These are phyloP conservation scores for Chloropicon primus DNA, from an alignment of 139 green algal genomes.

Conservation along the genomic window DNA sequence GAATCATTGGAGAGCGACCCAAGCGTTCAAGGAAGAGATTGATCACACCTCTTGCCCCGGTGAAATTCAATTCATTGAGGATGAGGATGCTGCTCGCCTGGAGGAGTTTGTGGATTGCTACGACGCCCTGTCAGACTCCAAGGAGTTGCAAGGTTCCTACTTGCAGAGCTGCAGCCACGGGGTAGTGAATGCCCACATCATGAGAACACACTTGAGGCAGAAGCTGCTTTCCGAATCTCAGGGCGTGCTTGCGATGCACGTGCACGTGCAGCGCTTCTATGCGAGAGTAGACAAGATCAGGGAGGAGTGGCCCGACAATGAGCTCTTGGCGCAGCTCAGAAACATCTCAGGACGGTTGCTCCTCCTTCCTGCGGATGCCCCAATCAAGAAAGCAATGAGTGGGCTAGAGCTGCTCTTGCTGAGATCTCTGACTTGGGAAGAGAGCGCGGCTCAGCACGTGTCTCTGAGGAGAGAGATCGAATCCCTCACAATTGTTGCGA, in stretches of 20 bases:
- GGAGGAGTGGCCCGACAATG: slow-evolving; percentile 83
- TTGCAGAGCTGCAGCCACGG: not conserved
- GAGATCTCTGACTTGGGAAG: slow-evolving; percentile 76
- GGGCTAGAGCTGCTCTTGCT: slow-evolving; percentile 88
- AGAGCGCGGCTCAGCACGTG: slow-evolving; percentile 76
- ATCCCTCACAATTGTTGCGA: slow-evolving; percentile 45
- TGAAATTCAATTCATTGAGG: not conserved
- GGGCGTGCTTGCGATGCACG: not conserved
- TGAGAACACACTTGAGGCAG: not conserved
- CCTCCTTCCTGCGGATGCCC: slow-evolving; percentile 27
- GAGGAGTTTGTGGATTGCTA: not conserved
- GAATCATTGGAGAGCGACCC: not conserved
- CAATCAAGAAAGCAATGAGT: slow-evolving; percentile 72
- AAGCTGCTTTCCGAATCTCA: not conserved
- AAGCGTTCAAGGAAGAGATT: not conserved
- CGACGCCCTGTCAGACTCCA: not conserved
- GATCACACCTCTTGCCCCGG: not conserved
- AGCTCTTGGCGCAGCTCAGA: slow-evolving; percentile 66
- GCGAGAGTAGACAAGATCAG: not conserved
- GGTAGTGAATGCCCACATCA: not conserved
- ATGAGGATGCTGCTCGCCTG: not conserved
- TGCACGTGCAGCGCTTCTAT: not conserved
- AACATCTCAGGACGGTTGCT: slow-evolving; percentile 67
- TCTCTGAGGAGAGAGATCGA: slow-evolving; percentile 52
- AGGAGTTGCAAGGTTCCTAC: not conserved